phyloP scores from a whole-genome alignment of 1,284 basidiomycete genomes.

The Marasmius tenuissimus region DNA sequence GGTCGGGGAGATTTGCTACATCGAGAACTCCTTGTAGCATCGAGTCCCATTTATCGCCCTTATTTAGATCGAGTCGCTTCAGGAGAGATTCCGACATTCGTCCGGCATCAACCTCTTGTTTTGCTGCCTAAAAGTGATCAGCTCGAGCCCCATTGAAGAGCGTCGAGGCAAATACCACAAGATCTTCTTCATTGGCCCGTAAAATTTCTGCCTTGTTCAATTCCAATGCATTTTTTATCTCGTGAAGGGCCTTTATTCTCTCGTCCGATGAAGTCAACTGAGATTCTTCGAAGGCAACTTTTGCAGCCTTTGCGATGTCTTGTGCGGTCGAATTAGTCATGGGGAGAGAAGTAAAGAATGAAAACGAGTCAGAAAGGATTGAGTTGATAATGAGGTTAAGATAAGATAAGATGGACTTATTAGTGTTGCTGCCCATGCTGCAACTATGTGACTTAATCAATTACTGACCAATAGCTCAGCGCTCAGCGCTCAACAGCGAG shows the following conservation, averaged over 20 bases:
- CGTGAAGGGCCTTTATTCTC: constrained; percentile 69
- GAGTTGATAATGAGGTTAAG: background rate
- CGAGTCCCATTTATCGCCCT: constrained; percentile 89
- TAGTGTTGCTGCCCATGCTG: no score
- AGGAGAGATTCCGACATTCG: constrained; percentile 83
- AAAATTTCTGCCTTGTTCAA: constrained; percentile 68
- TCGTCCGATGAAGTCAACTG: constrained; percentile 74
- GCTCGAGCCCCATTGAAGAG: constrained; percentile 1
- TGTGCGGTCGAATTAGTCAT: constrained; percentile 27
- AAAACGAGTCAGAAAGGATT: background rate
- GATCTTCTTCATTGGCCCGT: constrained; percentile 77
- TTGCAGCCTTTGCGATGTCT: constrained; percentile 76
- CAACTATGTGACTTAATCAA: no score
- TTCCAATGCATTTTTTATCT: constrained; percentile 69
- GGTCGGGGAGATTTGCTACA: constrained; percentile 84
- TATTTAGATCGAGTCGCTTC: constrained; percentile 84
- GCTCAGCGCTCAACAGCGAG: no score
- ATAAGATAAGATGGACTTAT: no score
- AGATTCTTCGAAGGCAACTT: constrained; percentile 81
- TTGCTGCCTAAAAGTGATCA: constrained; percentile 59
- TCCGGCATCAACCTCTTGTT: constrained; percentile 76
- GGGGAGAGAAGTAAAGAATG: background rate
- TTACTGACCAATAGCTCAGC: no score
- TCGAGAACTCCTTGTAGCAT: constrained; percentile 92
- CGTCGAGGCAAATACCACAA: constrained; percentile 66